These are phyloP conservation scores for Aquilaria sinensis DNA, from an alignment of 345 rosid genomes.

Conservation along the genomic window DNA sequence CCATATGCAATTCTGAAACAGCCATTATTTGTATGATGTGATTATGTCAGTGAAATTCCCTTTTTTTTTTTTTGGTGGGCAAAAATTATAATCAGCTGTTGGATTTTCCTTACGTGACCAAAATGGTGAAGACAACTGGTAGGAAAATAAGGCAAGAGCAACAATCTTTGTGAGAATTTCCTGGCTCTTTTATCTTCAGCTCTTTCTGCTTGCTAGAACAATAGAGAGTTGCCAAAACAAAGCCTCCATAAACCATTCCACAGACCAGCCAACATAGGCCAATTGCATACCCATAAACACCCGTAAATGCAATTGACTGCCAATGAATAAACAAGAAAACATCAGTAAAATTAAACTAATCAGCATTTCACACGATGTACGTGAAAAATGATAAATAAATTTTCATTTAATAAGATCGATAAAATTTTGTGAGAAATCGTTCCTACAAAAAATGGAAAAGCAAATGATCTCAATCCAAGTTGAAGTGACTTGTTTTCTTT, in stretches of 20 bases:
- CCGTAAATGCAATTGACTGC: conserved; percentile 64
- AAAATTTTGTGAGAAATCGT: too few relatives aligned
- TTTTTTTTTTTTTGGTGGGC: background rate
- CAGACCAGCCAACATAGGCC: conserved; percentile 45
- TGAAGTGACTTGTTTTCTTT: too few relatives aligned
- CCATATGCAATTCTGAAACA: conserved; percentile 49
- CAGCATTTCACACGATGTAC: background rate
- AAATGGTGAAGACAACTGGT: conserved; percentile 34
- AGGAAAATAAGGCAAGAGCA: conserved; percentile 31
- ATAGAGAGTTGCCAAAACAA: conserved; percentile 15
- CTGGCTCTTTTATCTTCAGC: conserved; percentile 20
- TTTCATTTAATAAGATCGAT: too few relatives aligned
- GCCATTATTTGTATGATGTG: too few relatives aligned
- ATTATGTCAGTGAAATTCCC: background rate
- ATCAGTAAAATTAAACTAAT: background rate
- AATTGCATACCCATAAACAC: conserved; percentile 46
- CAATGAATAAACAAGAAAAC: background rate
- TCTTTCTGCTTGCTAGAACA: conserved; percentile 22
- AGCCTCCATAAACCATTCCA: conserved; percentile 36
- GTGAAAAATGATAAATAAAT: too few relatives aligned
- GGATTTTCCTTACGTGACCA: conserved; percentile 44
- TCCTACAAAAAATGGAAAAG: too few relatives aligned
- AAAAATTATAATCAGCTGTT: background rate
- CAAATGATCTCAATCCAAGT: too few relatives aligned
- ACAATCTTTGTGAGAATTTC: conserved; percentile 19